phyloP scores from a whole-genome alignment of 2,329 filamentous ascomycete genomes.

The Leptographium wingfieldii region DNA sequence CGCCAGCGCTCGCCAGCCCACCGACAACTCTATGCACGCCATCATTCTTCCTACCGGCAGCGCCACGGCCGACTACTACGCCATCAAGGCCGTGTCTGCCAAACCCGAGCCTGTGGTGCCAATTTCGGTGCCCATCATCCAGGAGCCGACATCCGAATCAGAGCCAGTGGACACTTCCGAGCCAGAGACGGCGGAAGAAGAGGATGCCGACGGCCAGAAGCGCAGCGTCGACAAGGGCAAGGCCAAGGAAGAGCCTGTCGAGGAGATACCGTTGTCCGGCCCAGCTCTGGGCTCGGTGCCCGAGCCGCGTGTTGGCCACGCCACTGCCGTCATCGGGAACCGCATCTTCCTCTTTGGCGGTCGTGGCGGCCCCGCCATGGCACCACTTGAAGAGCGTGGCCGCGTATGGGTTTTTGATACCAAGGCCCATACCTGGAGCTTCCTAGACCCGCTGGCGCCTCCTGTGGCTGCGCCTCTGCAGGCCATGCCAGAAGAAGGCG shows the following conservation, averaged over 20 bases:
- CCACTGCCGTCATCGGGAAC: slow-evolving; percentile 52
- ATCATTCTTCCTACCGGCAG: slow-evolving; percentile 47
- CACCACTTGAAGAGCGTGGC: slow-evolving; percentile 59
- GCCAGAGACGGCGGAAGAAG: slow-evolving; percentile 8
- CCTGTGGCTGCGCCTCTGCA: slow-evolving; percentile 21
- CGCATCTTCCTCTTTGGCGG: slow-evolving; percentile 76
- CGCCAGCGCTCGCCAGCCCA: slow-evolving; percentile 42
- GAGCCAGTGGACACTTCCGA: slow-evolving; percentile 10
- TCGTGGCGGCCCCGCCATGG: slow-evolving; percentile 55
- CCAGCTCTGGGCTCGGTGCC: slow-evolving; percentile 37
- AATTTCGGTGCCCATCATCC: slow-evolving; percentile 6
- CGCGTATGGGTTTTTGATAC: slow-evolving; percentile 67
- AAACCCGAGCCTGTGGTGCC: slow-evolving; percentile 16
- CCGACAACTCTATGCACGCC: slow-evolving; percentile 61
- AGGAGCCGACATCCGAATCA: slow-evolving; percentile 10
- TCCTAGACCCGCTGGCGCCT: slow-evolving; percentile 42
- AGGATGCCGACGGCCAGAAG: slow-evolving; percentile 16
- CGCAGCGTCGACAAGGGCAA: slow-evolving; percentile 25
- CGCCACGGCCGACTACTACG: slow-evolving; percentile 46
- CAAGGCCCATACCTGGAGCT: slow-evolving; percentile 48
- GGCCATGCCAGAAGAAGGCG: slow-evolving; percentile 6
- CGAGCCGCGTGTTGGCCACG: slow-evolving; percentile 57
- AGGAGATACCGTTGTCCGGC: slow-evolving; percentile 19
- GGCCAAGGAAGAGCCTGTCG: slow-evolving; percentile 7
- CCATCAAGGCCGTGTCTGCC: slow-evolving; percentile 32